Evolutionary conservation across 2,329 filamentous ascomycete species (phyloP).

Genomic region (Graphilbum sp.): DNA sequence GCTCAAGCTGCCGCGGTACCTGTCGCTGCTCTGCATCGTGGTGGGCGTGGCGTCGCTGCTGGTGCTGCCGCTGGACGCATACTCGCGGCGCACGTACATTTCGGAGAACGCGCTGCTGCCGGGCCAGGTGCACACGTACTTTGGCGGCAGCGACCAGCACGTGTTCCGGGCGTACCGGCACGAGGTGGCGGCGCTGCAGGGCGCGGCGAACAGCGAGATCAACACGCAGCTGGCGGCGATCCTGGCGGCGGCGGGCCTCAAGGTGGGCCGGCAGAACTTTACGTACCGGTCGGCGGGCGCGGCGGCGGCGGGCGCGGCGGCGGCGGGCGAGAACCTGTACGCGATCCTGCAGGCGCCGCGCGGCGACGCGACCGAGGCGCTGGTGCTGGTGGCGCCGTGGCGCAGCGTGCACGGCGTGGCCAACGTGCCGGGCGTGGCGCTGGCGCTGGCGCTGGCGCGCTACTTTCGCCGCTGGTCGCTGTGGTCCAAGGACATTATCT

Average conservation of each 20-base stretch:
- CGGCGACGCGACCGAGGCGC: conserved; percentile 91
- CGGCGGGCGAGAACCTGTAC: conserved; percentile 79
- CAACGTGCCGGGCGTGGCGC: conserved; percentile 75
- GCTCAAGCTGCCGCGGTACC: conserved; percentile 69
- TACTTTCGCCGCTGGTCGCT: conserved; percentile 98
- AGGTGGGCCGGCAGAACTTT: conserved; percentile 78
- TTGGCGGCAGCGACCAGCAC: conserved; percentile 89
- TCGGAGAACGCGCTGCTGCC: conserved; percentile 94
- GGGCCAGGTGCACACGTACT: conserved; percentile 95
- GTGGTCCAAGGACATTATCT: conserved; percentile 97
- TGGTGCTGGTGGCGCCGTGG: conserved; percentile 85
- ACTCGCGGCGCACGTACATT: conserved; percentile 86
- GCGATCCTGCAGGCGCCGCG: conserved; percentile 84
- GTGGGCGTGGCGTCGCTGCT: conserved; percentile 83
- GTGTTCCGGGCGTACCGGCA: conserved; percentile 80
- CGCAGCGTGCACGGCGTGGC: conserved; percentile 60
- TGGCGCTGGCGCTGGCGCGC: conserved; percentile 71
- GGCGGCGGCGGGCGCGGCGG: conserved; percentile 48
- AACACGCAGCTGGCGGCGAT: conserved; percentile 62
- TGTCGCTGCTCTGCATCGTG: conserved; percentile 71
- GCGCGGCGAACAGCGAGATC: conserved; percentile 37
- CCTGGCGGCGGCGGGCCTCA: conserved; percentile 63
- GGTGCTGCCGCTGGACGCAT: conserved; percentile 74
- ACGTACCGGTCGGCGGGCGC: conserved; percentile 59
- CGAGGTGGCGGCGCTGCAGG: conserved; percentile 50